Evolutionary conservation across 2,329 filamentous ascomycete species (phyloP), one percentile per base, ranked within the genome.

Genomic region (Aureobasidium musti): DNA sequence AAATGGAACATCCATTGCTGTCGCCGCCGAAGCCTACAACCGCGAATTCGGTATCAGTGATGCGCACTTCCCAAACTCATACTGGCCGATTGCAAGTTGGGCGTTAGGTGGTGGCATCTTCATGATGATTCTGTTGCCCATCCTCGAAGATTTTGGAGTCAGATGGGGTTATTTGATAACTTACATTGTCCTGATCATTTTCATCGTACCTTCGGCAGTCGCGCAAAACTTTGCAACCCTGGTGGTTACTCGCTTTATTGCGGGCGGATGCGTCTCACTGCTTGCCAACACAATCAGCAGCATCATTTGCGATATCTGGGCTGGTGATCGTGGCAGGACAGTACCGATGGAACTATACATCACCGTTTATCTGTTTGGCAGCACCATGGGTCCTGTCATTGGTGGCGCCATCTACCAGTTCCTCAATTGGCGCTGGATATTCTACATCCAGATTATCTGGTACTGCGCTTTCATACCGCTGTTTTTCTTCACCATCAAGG

Each of bases 401-500:
- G 78, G 78, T 52, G 75, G 73, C 7, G 73, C 71, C 1, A 73
- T 79, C 11, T 69, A 74, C 50, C 71, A 75, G 30, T 69, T 69
- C 35, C 71, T 75, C 17, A 69, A 70, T 57, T 79, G 77, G 77
- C 70, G 75, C 66, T 79, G 77, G 72, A 76, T 79, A 57, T 77
- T 78, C 70, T 78, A 76, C 69, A 75, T 76, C 47, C 76, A 79
- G 66, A 70, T 79, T 43, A 82, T 83, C 57, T 75, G 75, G 72
- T 82, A 82, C 50, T 79, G 76, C 23, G 76, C 76, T 3, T 70
- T 82, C 1, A 73, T 82, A 8, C 77, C 77, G 0, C 39, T 82
- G 17, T 76, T 77, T 68, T 67, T 75, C 47, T 70, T 79, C 52
- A 73, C 76, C 8, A 73, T 85, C 10, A 76, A 76, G 2, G 83